Evolutionary conservation across 768 basidiomycete species (phyloP), one percentile per base, ranked within the genome.

Genomic region (Leucosporidium creatinivorum): DNA sequence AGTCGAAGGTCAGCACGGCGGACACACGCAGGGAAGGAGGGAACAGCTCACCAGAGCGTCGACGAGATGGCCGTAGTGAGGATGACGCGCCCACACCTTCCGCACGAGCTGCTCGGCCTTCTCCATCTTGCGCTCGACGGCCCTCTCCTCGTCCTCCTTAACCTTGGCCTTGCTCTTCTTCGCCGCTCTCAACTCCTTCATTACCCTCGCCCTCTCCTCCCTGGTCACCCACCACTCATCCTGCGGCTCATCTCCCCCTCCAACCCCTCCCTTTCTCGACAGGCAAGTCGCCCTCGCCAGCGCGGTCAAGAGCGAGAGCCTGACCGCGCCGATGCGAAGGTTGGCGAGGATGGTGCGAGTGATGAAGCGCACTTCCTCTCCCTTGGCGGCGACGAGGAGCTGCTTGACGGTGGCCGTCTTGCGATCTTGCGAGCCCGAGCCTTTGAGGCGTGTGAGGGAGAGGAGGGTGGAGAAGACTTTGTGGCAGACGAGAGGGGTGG

Each of bases 311-410:
- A 94, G 84, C 9, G 91, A 87, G 30, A 88, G 85, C 71, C 89
- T 82, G 33, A 93, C 90, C 4, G 92, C 93, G 1, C 93, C 93
- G 21, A 94, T 92, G 56, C 90, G 85, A 54, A 91, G 80, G 77
- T 91, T 87, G 75, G 84, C 84, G 33, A 82, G 85, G 31, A 93
- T 80, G 3, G 84, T 89, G 49, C 89, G 83, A 36, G 87, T 86
- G 51, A 94, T 81, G 74, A 86, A 96, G 33, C 91, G 83, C n/a
- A 84, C 82, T 79, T 96, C 91, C 78, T 94, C 93, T 28, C 91
- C 93, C 66, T 82, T 84, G 0, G 92, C 87, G 15, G 89, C 83
- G 9, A 94, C 83, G n/a, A 94, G 83, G 28, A 94, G 81, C 74
- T 84, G 87, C 75, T 91, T 86, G 2, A 92, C 87, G 23, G 90